Evolutionary conservation across 768 basidiomycete genomes (phyloP).

Genomic region (Xerocomellus amylosporus): DNA sequence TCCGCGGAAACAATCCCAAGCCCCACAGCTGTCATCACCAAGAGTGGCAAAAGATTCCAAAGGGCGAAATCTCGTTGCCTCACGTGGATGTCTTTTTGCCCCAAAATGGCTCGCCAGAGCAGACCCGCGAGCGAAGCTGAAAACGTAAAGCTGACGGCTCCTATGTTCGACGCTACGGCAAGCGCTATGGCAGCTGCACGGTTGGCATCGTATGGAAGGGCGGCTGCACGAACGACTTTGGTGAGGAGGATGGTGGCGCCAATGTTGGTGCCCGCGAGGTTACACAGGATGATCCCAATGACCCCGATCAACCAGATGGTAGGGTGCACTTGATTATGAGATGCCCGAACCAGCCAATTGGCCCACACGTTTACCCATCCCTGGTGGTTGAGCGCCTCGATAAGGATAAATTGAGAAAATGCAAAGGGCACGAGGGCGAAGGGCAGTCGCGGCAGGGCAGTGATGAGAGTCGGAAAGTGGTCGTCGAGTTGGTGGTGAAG

Average conservation of each 20-base stretch:
- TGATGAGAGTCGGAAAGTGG: conserved; percentile 70
- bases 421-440: conserved; percentile 86
- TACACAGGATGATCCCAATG: conserved; percentile 71
- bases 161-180: conserved; percentile 85
- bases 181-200: conserved; percentile 67
- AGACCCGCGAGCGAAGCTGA: conserved; percentile 86
- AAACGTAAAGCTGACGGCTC: conserved; percentile 87
- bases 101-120: conserved; percentile 74
- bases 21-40: conserved; percentile 64
- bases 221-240: conserved; percentile 62
- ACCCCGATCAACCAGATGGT: conserved; percentile 67
- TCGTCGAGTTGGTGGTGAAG: conserved; percentile 12
- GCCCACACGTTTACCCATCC: conserved; percentile 90
- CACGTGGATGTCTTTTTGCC: conserved; percentile 68
- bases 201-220: conserved; percentile 30
- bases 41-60: conserved; percentile 66
- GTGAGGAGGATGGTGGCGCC: conserved; percentile 88
- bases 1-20: conserved; percentile 72
- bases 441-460: conserved; percentile 66
- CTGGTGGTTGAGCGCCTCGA: conserved; percentile 74
- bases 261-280: conserved; percentile 85
- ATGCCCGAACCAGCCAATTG: conserved; percentile 54
- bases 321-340: conserved; percentile 40
- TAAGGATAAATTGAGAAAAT: conserved; percentile 92
- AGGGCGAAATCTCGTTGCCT: conserved; percentile 60